A percentile compares a stretch with the other conserved stretches of the same genome.
These are phyloP conservation scores for Plasmopara halstedii DNA, from an alignment of 352 stramenopile genomes.

Conservation along the genomic window DNA sequence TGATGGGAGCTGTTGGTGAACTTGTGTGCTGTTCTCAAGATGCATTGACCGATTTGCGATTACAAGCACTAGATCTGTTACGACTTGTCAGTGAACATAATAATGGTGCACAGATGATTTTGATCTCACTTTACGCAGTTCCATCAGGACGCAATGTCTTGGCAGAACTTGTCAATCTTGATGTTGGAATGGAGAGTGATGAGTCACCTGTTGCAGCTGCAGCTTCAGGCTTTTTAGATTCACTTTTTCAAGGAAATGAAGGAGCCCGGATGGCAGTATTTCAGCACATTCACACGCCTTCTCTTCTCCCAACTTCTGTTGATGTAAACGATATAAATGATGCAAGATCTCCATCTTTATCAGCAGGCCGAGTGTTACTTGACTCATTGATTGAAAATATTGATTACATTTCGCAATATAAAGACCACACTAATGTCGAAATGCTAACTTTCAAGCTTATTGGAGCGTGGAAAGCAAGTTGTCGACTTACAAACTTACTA, in stretches of 20 bases:
- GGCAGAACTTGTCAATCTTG: slow-evolving; percentile 46
- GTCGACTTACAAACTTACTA: slow-evolving; percentile 48
- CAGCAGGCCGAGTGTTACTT: slow-evolving; percentile 42
- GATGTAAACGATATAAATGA: slow-evolving; percentile 7
- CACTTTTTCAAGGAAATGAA: slow-evolving; percentile 57
- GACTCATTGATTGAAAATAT: slow-evolving; percentile 45
- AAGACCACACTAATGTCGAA: slow-evolving; percentile 5
- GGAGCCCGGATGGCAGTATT: slow-evolving; percentile 59
- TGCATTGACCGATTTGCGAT: slow-evolving; percentile 42
- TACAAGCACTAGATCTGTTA: slow-evolving; percentile 61
- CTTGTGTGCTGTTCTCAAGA: slow-evolving; percentile 41
- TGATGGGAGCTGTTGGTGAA: slow-evolving; percentile 62
- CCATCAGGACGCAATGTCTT: slow-evolving; percentile 43
- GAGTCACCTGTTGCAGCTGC: slow-evolving; percentile 54
- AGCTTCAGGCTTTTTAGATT: slow-evolving; percentile 47
- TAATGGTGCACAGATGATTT: slow-evolving; percentile 61
- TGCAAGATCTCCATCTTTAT: slow-evolving; percentile 3
- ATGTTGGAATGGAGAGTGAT: slow-evolving; percentile 41
- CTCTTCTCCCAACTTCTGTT: slow-evolving; percentile 19
- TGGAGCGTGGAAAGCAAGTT: slow-evolving; percentile 57
- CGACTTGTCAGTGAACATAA: slow-evolving; percentile 45
- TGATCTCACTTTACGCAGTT: slow-evolving; percentile 46
- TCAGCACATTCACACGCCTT: slow-evolving; percentile 49
- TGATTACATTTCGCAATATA: slow-evolving; percentile 26
- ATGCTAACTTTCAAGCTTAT: slow-evolving; percentile 21